phyloP scores from a whole-genome alignment of 2,329 filamentous ascomycete species.

The Fusarium euwallaceae region DNA sequence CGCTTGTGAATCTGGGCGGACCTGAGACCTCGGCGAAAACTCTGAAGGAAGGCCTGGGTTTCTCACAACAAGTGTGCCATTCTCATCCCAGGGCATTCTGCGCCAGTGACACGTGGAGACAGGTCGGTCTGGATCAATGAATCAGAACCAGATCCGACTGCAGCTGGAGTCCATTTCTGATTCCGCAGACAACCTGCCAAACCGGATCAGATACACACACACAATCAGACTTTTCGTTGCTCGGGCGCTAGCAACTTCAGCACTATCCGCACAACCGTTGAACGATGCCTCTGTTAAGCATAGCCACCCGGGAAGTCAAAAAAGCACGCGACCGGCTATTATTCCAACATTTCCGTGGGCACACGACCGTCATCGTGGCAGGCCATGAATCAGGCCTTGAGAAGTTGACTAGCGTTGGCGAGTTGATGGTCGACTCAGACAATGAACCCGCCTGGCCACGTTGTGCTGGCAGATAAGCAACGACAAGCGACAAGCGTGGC shows the following conservation, averaged over 20 bases:
- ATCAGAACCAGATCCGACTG: constrained; percentile 15
- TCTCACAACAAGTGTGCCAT: constrained; percentile 33
- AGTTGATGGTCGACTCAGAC: constrained; percentile 8
- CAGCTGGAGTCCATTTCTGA: constrained; percentile 16
- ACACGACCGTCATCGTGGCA: background rate
- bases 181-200: constrained; percentile 3
- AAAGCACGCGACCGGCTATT: constrained; percentile 26
- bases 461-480: constrained; percentile 28
- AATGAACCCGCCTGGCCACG: constrained; percentile 25
- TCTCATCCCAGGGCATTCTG: constrained; percentile 10
- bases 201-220: background rate
- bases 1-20: constrained; percentile 18
- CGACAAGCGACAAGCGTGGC: background rate
- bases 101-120: constrained; percentile 33
- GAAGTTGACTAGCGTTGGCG: constrained; percentile 7
- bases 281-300: constrained; percentile 24
- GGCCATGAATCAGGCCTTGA: constrained; percentile 24
- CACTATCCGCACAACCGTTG: constrained; percentile 19
- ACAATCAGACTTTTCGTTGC: constrained; percentile 33
- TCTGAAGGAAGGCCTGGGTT: constrained; percentile 23
- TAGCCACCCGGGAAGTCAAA: constrained; percentile 26
- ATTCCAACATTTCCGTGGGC: constrained; percentile 4
- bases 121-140: constrained; percentile 24
- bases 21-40: constrained; percentile 35
- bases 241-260: constrained; percentile 28